These are phyloP conservation scores for Fusarium concolor DNA, from an alignment of 2,329 filamentous ascomycete genomes.

Conservation along the genomic window DNA sequence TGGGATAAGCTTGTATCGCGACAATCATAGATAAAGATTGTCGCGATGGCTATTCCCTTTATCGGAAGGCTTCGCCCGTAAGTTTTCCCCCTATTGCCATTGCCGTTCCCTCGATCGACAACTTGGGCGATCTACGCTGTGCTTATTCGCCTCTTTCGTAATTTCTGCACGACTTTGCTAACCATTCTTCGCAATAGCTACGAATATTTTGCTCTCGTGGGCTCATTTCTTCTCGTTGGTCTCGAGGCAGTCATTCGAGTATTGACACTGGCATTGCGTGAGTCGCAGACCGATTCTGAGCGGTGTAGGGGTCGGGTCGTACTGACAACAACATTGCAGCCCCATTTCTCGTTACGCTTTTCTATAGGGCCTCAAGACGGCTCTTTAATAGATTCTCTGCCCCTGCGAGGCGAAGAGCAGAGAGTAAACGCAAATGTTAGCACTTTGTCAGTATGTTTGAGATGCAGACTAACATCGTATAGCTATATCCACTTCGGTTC, in stretches of 20 bases:
- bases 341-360: conserved; percentile 81
- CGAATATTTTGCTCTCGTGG: conserved; percentile 89
- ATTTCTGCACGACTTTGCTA: conserved; percentile 26
- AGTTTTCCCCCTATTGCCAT: conserved; percentile 44
- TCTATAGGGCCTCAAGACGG: conserved; percentile 83
- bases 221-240: conserved; percentile 84
- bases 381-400: conserved; percentile 84
- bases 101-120: not conserved
- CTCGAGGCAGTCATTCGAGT: conserved; percentile 87
- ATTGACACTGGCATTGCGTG: conserved; percentile 88
- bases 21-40: conserved; percentile 12
- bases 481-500: conserved; percentile 80
- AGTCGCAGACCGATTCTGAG: conserved; percentile 49
- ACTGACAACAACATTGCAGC: conserved; percentile 61
- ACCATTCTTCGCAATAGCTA: conserved; percentile 60
- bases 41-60: conserved; percentile 64
- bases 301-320: conserved; percentile 17
- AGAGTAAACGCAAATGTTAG: conserved; percentile 73
- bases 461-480: conserved; percentile 63
- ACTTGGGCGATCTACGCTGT: conserved; percentile 8
- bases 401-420: conserved; percentile 74
- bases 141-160: conserved; percentile 12
- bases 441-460: conserved; percentile 50
- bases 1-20: conserved; percentile 16
- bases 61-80: conserved; percentile 65